Base-by-base conservation (phyloP, 345 rosid genomes). In the Populus euphratica region DNA sequence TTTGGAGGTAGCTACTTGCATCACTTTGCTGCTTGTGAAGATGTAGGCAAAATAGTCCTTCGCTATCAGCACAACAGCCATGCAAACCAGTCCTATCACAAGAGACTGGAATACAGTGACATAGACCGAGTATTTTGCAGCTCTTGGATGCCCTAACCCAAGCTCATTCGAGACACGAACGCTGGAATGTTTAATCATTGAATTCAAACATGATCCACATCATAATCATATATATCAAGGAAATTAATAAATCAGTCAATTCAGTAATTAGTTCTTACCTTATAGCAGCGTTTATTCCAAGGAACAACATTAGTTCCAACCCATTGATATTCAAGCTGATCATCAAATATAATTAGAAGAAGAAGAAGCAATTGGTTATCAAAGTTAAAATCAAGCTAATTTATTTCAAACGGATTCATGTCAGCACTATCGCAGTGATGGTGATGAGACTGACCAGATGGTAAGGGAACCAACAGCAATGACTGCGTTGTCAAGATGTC, bases 81-180 rank as follows among this genome's bases (percentile, higher is more conserved):
- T 89, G 83, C 78, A 85, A n/a, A 90, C 11, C 25, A 94, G 77
- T 29, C 96, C 98, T 0, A 92, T 84, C 71, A 90, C 68, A 56
- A 91, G 87, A 16, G 93, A 94, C 78, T 89, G 82, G 0, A 86
- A 62, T 29, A 90, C 86, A 0, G 88, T 86, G 65, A 87, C 91
- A 18, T 81, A 86, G 41, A 90, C 92, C 11, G 90, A 85, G 87
- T 90, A 94, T 77, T 91, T 94, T n/a, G 96, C 93, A 18, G 92
- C 92, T 77, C 89, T 80, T 21, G 96, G 90, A 75, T 80, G 90
- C 66, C 96, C 89, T 25, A 82, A 31, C 11, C 97, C 98, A 17
- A 92, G 93, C 86, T 92, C 96, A 50, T 92, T 94, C 14, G 97
- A 92, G 56, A 90, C 91, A 0, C 96, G 89, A 36, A 94, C 96